Percentiles rank a stretch among this genome's conserved stretches.
phyloP scores from a whole-genome alignment of 371 early-diverging fungal species.

The Actinomortierella wolfii region DNA sequence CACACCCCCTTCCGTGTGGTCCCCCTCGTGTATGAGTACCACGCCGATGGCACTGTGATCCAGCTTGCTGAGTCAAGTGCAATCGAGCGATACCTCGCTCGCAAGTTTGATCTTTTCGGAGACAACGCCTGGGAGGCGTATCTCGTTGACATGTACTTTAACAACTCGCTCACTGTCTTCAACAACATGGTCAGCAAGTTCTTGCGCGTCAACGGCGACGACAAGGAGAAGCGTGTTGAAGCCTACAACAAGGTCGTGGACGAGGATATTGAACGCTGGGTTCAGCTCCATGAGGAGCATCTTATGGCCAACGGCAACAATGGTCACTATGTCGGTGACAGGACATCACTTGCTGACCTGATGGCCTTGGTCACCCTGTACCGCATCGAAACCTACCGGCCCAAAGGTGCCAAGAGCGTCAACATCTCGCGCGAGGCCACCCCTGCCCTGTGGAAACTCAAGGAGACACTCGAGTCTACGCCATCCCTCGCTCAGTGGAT shows the following conservation, averaged over 20 bases:
- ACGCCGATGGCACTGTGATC: conserved; percentile 32
- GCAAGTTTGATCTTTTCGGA: conserved; percentile 45
- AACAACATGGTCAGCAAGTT: no score
- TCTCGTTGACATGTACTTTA: conserved; percentile 45
- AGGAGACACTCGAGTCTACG: conserved; percentile 17
- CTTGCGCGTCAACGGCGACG: conserved; percentile 7
- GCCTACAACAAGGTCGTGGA: conserved; percentile 19
- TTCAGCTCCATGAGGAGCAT: conserved; percentile 19
- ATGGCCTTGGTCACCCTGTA: conserved; percentile 5
- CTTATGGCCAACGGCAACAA: conserved; percentile 20
- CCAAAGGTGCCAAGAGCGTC: conserved; percentile 9
- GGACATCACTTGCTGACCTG: conserved; percentile 19
- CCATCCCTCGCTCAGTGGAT: conserved; percentile 22
- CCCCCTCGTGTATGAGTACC: conserved; percentile 53
- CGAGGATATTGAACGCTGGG: conserved; percentile 13
- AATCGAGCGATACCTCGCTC: conserved; percentile 59
- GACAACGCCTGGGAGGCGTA: conserved; percentile 35
- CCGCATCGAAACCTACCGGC: conserved; percentile 6
- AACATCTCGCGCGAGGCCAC: conserved; percentile 25
- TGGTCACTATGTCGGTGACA: conserved; percentile 24
- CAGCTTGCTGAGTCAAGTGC: conserved; percentile 50
- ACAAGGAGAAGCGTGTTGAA: conserved; percentile 21
- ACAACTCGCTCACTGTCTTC: conserved; percentile 26
- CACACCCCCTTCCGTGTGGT: conserved; percentile 55
- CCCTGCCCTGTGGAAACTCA: conserved; percentile 30